Evolutionary conservation across 164 flowering plant species (phyloP).

Genomic region (Vitis rotundifolia): DNA sequence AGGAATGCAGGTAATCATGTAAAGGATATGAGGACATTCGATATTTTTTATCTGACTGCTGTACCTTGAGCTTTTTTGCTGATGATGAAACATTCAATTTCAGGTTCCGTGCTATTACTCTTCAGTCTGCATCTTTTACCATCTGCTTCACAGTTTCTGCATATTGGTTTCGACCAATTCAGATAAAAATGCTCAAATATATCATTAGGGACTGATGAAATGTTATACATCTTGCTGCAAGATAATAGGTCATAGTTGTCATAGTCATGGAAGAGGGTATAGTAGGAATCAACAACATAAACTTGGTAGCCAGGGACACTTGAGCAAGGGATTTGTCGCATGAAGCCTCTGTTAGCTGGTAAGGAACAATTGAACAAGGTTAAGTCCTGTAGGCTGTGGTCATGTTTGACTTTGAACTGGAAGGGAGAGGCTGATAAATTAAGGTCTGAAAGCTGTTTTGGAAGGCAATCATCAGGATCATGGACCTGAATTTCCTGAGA

Average conservation of each 20-base stretch:
- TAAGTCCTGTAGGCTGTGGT: not conserved
- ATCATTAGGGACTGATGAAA: not conserved
- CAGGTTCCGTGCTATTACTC: not conserved
- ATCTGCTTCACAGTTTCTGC: not conserved
- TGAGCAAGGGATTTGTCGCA: not conserved
- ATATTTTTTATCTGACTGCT: too few relatives aligned
- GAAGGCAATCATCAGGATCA: not conserved
- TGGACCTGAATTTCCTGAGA: not conserved
- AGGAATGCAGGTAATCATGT: too few relatives aligned
- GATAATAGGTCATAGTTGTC: not conserved
- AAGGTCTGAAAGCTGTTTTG: not conserved
- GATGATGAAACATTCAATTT: not conserved
- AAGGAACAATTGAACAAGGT: not conserved
- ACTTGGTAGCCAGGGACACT: not conserved
- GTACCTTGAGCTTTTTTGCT: not conserved
- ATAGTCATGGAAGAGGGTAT: not conserved
- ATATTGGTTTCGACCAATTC: not conserved
- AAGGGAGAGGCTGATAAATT: slow-evolving; percentile 1
- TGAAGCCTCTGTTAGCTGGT: not conserved
- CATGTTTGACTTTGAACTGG: not conserved
- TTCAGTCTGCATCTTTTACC: not conserved
- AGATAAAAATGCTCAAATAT: not conserved
- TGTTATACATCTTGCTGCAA: not conserved
- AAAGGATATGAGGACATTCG: too few relatives aligned
- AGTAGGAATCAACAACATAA: not conserved